Percentiles rank a stretch among this genome's conserved stretches.
Evolutionary conservation across 257 asterid species (phyloP).

Genomic region (Primulina eburnea): DNA sequence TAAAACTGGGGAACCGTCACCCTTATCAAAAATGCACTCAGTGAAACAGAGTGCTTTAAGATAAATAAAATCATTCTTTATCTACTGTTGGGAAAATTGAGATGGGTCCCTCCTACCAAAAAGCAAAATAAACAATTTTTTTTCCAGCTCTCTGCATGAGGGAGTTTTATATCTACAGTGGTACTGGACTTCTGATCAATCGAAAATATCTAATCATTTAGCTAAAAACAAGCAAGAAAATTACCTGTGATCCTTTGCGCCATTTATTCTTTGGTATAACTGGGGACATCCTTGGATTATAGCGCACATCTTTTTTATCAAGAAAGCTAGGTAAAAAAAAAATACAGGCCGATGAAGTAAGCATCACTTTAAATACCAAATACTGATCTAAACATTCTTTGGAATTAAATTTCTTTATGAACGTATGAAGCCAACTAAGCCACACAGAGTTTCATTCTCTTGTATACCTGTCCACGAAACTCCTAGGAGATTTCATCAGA

Average conservation of each 20-base stretch:
- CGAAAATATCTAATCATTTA: slow-evolving; percentile 9
- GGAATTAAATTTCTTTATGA: neutral
- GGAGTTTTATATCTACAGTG: slow-evolving; percentile 8
- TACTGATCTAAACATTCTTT: slow-evolving; percentile 12
- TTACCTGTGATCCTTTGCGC: slow-evolving; percentile 99
- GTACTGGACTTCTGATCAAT: slow-evolving; percentile 1
- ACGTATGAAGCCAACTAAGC: slow-evolving; percentile 18
- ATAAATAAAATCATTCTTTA: slow-evolving; percentile 1
- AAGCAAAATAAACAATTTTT: neutral
- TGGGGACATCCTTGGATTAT: slow-evolving; percentile 88
- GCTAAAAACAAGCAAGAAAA: slow-evolving; percentile 18
- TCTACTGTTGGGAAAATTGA: neutral
- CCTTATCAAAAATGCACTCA: neutral
- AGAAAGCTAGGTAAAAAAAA: slow-evolving; percentile 52
- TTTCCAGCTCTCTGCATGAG: neutral
- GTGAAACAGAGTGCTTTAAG: slow-evolving; percentile 4
- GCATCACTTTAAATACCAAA: slow-evolving; percentile 6
- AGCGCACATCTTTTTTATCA: slow-evolving; percentile 73
- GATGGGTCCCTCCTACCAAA: neutral
- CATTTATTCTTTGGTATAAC: slow-evolving; percentile 76
- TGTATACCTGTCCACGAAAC: slow-evolving; percentile 92
- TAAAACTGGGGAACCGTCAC: neutral
- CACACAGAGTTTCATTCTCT: slow-evolving; percentile 11
- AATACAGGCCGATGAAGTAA: slow-evolving; percentile 4
- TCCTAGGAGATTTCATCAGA: slow-evolving; percentile 78